Evolutionary conservation across 179 eudicot species (phyloP).

Genomic region (Silene coronaria): DNA sequence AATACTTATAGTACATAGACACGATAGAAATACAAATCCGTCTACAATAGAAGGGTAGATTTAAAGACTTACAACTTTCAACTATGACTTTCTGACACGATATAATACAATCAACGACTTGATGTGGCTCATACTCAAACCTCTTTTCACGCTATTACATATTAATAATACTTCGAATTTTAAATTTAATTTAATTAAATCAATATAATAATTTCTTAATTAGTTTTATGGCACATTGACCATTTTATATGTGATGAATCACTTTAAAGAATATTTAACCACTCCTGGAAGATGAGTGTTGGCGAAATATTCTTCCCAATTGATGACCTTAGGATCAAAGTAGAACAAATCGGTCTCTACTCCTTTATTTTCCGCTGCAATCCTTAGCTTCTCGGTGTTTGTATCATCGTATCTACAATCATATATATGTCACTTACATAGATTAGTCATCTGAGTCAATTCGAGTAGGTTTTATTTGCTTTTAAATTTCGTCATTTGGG

Average conservation of each 20-base stretch:
- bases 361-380: conserved; percentile 37
- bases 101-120: not conserved
- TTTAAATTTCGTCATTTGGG: too few species aligned
- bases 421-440: not conserved
- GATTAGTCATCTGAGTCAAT: too few species aligned
- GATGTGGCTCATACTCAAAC: not conserved
- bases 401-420: conserved; percentile 55
- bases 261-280: conserved; percentile 51
- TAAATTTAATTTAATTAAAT: not conserved
- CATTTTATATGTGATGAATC: conserved; percentile 11
- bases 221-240: not conserved
- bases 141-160: not conserved
- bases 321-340: conserved; percentile 61
- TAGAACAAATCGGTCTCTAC: conserved; percentile 52
- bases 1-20: too few species aligned
- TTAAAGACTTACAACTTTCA: too few species aligned
- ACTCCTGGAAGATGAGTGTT: conserved; percentile 64
- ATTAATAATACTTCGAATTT: conserved; percentile 3
- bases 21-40: too few species aligned
- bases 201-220: too few species aligned
- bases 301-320: conserved; percentile 70
- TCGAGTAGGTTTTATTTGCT: too few species aligned
- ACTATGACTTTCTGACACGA: not conserved
- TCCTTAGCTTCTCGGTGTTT: conserved; percentile 55
- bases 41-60: too few species aligned